Evolutionary conservation across 371 early-diverging fungal genomes (phyloP), one percentile per base, ranked within the genome.

Genomic region (Funneliformis caledonium): DNA sequence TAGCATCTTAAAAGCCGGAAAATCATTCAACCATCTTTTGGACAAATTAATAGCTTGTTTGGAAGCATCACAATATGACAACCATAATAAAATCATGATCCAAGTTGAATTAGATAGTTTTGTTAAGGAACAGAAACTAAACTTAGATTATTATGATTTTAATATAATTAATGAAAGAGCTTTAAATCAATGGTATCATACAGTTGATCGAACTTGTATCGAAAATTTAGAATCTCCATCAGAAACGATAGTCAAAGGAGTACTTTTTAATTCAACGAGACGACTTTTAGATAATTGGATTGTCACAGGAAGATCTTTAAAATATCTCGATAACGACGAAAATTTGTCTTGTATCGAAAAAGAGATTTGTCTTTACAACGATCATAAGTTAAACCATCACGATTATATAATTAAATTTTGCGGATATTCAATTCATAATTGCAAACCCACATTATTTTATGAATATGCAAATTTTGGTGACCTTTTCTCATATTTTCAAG

Each of bases 361-460:
- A 33, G 64, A 64, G 33, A 64, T 64, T 64, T 64, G 26, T 26
- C 10, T 64, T 22, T 64, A 64, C 10, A 4, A 33, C 26, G 26
- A 64, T 31, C 64, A 64, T 31, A 22, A 64, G 4, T 31, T 64
- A 14, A 64, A 64, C 26, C 4, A 64, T 14, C 10, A 2, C 12
- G 64, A 64, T 64, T 64, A 64, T 64, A 64, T 64, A 4, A 31
- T 64, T 31, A 64, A 31, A 64, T 64, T 64, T 64, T 11, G 4
- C 4, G 64, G 64, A 12, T 64, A 31, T 33, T 12, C 64, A 31
- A 26, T 64, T 31, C 11, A 12, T 26, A 64, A 64, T 12, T 64
- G 22, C 14, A 64, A 26, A 11, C 31, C 11, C 7, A 64, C 26
- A 8, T 14, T 64, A 4, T 33, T 31, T 26, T 64, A 64, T 64